Percentiles rank a stretch among this genome's conserved stretches.
Conservation (phyloP, 768 basidiomycete genomes). For the Trametes cubensis region DNA sequence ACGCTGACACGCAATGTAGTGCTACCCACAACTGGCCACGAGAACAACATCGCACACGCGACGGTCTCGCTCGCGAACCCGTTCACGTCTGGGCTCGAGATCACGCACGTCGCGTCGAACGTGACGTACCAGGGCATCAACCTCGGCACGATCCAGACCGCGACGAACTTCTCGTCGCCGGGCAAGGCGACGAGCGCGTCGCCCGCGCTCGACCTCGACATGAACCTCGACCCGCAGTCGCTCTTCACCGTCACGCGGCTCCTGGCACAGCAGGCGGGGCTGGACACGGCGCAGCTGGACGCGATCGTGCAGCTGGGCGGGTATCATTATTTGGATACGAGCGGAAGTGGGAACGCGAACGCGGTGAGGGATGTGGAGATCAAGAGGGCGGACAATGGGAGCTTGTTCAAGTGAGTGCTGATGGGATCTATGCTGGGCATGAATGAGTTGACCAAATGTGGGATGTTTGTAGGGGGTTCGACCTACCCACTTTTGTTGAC, state of each 20-base stretch:
- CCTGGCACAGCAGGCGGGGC: conserved; percentile 64
- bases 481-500: conserved; percentile 63
- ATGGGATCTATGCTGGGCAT: background rate
- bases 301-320: conserved; percentile 68
- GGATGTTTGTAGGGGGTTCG: conserved; percentile 51
- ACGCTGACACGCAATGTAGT: conserved; percentile 39
- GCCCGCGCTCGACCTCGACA: conserved; percentile 57
- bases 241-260: conserved; percentile 73
- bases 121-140: conserved; percentile 62
- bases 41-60: conserved; percentile 67
- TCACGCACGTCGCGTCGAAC: conserved; percentile 62
- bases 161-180: conserved; percentile 51
- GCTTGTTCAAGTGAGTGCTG: conserved; percentile 56
- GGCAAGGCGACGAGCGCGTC: conserved; percentile 60
- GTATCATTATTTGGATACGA: conserved; percentile 51
- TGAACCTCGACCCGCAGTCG: conserved; percentile 70
- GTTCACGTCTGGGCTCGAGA: conserved; percentile 60
- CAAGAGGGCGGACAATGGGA: conserved; percentile 30
- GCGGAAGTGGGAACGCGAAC: conserved; percentile 30
- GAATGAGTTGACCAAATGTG: background rate
- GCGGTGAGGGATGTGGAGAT: conserved; percentile 33
- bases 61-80: conserved; percentile 66
- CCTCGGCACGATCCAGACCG: conserved; percentile 61
- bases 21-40: conserved; percentile 61
- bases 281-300: conserved; percentile 63